These are phyloP conservation scores for Vaucheria bursata DNA, from an alignment of 352 stramenopile species.

Conservation along the genomic window DNA sequence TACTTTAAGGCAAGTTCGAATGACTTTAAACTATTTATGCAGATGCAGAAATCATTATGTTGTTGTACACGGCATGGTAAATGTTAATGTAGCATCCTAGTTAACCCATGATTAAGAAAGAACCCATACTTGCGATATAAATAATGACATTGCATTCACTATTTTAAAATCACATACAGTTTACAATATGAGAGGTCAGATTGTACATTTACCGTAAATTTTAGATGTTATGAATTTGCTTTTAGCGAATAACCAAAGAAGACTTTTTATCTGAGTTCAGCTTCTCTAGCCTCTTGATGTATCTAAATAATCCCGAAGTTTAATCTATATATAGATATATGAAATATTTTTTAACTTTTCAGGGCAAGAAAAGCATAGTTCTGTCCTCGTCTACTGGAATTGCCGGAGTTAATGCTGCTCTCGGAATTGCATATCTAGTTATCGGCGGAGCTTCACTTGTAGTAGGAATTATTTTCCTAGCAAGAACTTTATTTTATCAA, in stretches of 20 bases:
- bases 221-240: background rate
- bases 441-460: background rate
- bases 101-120: background rate
- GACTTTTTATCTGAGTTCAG: too few species aligned
- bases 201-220: background rate
- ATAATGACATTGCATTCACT: background rate
- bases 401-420: background rate
- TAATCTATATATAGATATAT: background rate
- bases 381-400: background rate
- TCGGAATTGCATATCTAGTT: background rate
- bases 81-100: too few species aligned
- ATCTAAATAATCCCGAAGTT: background rate
- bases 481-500: background rate
- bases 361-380: conserved; percentile 7
- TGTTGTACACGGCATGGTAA: too few species aligned
- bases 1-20: background rate
- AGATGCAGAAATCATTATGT: too few species aligned
- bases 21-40: too few species aligned
- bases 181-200: too few species aligned
- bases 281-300: background rate
- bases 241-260: background rate
- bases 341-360: background rate
- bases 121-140: background rate
- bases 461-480: background rate
- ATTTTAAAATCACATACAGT: background rate